Evolutionary conservation across 2,329 filamentous ascomycete species (phyloP), one percentile per base, ranked within the genome.

Genomic region (Lachnellula cervina): DNA sequence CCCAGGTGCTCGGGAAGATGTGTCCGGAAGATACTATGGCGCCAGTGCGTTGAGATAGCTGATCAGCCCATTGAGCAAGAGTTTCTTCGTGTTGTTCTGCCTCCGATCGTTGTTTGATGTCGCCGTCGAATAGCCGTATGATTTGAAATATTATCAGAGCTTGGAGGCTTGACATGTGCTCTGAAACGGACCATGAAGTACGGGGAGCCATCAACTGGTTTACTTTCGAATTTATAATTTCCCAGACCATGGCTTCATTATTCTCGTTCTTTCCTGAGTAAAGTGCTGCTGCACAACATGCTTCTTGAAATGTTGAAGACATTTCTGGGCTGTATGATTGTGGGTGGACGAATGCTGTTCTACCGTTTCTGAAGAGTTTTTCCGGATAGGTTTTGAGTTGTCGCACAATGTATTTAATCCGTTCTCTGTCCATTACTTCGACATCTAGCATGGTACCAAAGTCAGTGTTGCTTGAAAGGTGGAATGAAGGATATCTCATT

Each of bases 71-170:
- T 1, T 47, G 40, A 34, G 57, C 55, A n/a, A 68, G 56, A 7
- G 62, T 56, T 3, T 52, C 43, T 17, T 64, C 60, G 19, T 60
- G 56, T 0, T 43, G 17, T 49, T 69, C 68, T 21, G 68, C 67
- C 17, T 65, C 51, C 7, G 57, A 55, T 32, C 65, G 57, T 52
- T 64, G 63, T 6, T 59, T 57, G 21, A 61, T 60, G 52, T 69
- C 63, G 7, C 66, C 65, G 47, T 69, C 67, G 38, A 69, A 69
- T 2, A 69, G 57, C 14, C 68, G 60, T 17, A 70, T 68, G 46
- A 68, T 62, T 47, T 68, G 68, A 49, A 66, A 68, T 25, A 69
- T 59, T 19, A 69, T 51, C 19, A 70, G 54, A 8, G 59, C 49
- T 52, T 69, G 68, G 1, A 64, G 49, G 28, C 28, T 51, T 21